phyloP scores from a whole-genome alignment of 108 stramenopile genomes.

The Asterionellopsis glacialis region DNA sequence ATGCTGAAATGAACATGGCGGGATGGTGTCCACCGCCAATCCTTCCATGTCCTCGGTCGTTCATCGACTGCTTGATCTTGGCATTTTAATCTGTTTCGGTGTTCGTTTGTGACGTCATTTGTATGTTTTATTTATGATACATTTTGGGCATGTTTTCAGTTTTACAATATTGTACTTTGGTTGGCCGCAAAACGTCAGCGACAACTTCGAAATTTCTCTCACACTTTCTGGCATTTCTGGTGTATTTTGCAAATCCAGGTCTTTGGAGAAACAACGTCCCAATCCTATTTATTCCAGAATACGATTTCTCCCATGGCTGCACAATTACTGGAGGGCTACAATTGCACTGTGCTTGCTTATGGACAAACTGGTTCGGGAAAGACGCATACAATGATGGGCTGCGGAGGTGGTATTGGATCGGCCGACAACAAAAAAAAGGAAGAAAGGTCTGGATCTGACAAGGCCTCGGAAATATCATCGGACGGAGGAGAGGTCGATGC shows the following conservation, averaged over 20 bases:
- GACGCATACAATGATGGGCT: conserved; percentile 54
- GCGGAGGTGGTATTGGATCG: conserved; percentile 2
- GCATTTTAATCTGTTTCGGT: no score
- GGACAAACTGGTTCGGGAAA: conserved; percentile 75
- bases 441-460: not conserved
- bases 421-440: no score
- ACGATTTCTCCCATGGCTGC: conserved; percentile 19
- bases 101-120: no score
- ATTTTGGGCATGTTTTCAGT: no score
- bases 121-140: no score
- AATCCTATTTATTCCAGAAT: conserved; percentile 44
- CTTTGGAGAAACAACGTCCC: conserved; percentile 44
- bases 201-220: not conserved
- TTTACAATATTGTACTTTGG: no score
- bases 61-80: no score
- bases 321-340: conserved; percentile 33
- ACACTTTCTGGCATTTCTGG: not conserved
- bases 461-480: not conserved
- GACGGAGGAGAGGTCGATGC: not conserved
- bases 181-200: not conserved
- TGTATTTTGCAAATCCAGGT: conserved; percentile 11
- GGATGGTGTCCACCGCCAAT: no score
- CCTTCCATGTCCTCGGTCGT: no score
- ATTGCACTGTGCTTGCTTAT: conserved; percentile 55
- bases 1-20: not conserved